Base-by-base conservation (phyloP, 75 land plant genomes). In the Chamaecyparis obtusa region DNA sequence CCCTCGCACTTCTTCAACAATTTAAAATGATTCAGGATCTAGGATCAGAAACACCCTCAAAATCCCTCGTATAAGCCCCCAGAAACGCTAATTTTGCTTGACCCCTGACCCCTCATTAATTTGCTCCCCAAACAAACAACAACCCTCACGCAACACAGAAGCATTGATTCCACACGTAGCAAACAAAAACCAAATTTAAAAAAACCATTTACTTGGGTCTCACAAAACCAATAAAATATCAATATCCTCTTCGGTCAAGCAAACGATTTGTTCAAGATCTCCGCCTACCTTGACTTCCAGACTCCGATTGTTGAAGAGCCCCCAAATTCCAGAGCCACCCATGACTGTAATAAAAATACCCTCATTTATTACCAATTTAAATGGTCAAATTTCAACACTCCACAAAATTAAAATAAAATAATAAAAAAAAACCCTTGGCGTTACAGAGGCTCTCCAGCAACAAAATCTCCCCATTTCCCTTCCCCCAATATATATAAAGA, bases 281-380 rank as follows among this genome's bases (percentile, higher is more conserved):
- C 51, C 35, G 75, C 24, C 46, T 81, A 81, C 83, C 83, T 81
- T 81, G 49, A 43, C 83, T 46, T 24, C 49, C 51, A 44, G 32
- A 41, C 14, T 81, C 83, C 49, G 51, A 46, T 44, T 27, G n/a
- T 44, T 81, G 51, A 44, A 30, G 30, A n/a, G 14, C 6, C 74
- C 74, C 74, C n/a, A 9, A 56, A 41, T 79, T 79, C 44, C 82
- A 79, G 82, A 79, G 46, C 46, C n/a, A 17, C 82, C 44, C n/a
- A 43, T 39, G 24, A 79, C 7, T 39, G 4, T 0, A 4, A 9
- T 27, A 41, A 41, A 41, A 79, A 6, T 17, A 49, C 11, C 46
- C 46, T 49, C 51, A 49, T 49, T 49, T 49, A 49, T 10, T 49
- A 1, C 51, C 0, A 49, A 49, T 49, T 49, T 49, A 9, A 49